Evolutionary conservation across 2,329 filamentous ascomycete genomes (phyloP), one percentile per base, ranked within the genome.

Genomic region (Fusarium bulbicola): DNA sequence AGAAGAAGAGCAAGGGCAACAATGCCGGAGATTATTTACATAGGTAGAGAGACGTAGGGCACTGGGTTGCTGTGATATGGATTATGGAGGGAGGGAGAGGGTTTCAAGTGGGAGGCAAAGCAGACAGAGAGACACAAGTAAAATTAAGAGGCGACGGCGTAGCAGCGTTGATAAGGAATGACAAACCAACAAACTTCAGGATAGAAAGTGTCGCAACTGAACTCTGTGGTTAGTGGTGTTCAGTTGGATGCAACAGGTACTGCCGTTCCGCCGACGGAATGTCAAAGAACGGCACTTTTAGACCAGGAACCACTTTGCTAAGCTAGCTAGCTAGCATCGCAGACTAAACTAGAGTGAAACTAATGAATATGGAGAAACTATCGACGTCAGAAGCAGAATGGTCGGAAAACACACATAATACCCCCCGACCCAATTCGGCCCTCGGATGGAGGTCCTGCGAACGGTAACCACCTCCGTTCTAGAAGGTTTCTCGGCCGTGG

Each of bases 21-120:
- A 62, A 63, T 45, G 46, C 58, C 74, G 73, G 74, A 77, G 74
- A 76, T 73, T 74, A 68, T 75, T 52, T 34, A 34, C 32, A 34
- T 42, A 28, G 43, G 34, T 50, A 37, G 59, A 37, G 59, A 40
- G 34, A 30, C 37, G 32, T 28, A 34, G 28, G 45, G 45, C 42
- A 34, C 36, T 63, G 28, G 36, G 36, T 49, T 49, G 46, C 28
- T 40, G 59, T 57, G 63, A 37, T 43, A 53, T 39, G 32, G 34
- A n/a, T n/a, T n/a, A n/a, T n/a, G n/a, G n/a, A n/a, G n/a, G n/a
- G 49, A 21, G 49, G 9, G 43, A 39, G 18, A 45, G 49, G 32
- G n/a, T 52, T 60, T 42, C 37, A 36, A 60, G 37, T 34, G n/a
- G n/a, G 30, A 43, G 34, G 56, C 58, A 60, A 60, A 57, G 58